phyloP scores from a whole-genome alignment of 805 yeast genomes.

The Tetrapisispora arboricola region DNA sequence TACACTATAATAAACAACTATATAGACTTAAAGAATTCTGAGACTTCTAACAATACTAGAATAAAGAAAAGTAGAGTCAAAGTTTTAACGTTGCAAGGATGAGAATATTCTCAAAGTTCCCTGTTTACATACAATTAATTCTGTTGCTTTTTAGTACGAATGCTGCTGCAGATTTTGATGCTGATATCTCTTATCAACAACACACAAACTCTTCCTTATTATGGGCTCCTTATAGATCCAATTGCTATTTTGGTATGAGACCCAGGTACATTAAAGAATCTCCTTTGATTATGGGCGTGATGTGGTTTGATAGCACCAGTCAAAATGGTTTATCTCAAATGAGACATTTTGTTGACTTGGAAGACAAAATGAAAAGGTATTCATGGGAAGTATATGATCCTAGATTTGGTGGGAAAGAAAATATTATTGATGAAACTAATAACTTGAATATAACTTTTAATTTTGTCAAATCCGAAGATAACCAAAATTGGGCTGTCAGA shows the following conservation, averaged over 20 bases:
- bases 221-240: constrained; percentile 94
- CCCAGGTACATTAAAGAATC: constrained; percentile 44
- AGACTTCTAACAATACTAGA: too few relatives aligned
- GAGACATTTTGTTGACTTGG: constrained; percentile 69
- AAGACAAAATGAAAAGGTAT: constrained; percentile 58
- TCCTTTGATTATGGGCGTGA: constrained; percentile 69
- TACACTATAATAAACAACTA: too few relatives aligned
- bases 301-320: constrained; percentile 74
- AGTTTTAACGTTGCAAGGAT: background rate
- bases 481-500: constrained; percentile 72
- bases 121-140: background rate
- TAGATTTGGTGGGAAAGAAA: constrained; percentile 74
- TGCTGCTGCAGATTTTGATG: background rate
- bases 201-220: constrained; percentile 42
- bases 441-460: constrained; percentile 56
- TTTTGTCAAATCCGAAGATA: constrained; percentile 62
- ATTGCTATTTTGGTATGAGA: constrained; percentile 73
- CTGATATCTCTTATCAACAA: constrained; percentile 15
- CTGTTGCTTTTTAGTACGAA: background rate
- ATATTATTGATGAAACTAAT: constrained; percentile 55
- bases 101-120: background rate
- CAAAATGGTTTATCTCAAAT: constrained; percentile 42
- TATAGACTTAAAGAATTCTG: too few relatives aligned
- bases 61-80: too few relatives aligned
- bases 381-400: constrained; percentile 90